Conservation (phyloP, 2,329 filamentous ascomycete species). For the Albifimbria verrucaria region DNA sequence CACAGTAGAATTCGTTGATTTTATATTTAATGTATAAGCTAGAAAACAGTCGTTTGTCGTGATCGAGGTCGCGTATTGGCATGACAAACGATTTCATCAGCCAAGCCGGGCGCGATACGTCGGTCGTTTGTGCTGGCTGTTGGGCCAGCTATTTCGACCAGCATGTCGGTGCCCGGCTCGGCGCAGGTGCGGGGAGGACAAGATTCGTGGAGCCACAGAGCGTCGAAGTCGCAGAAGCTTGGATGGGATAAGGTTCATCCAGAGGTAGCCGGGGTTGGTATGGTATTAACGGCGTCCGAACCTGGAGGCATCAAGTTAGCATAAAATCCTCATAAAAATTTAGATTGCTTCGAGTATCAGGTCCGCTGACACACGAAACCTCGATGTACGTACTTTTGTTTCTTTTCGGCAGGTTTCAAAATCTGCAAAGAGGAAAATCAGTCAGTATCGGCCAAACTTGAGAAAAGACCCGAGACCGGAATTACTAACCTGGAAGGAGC, state of each 20-base stretch:
- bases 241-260: conserved; percentile 9
- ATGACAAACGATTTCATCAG: conserved; percentile 29
- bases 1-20: conserved; percentile 20
- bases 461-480: not conserved
- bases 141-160: conserved; percentile 18
- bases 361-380: conserved; percentile 50
- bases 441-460: no score
- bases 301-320: conserved; percentile 74
- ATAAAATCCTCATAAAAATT: conserved; percentile 33
- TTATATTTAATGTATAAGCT: conserved; percentile 38
- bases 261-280: not conserved
- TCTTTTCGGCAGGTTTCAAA: conserved; percentile 99
- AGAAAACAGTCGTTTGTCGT: conserved; percentile 40
- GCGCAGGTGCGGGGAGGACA: conserved; percentile 23
- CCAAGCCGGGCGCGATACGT: not conserved
- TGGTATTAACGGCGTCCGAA: conserved; percentile 84
- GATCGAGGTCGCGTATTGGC: conserved; percentile 35
- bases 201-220: conserved; percentile 23
- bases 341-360: no score
- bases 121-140: not conserved
- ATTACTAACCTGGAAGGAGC: conserved; percentile 86
- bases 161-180: conserved; percentile 22
- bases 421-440: conserved; percentile 59
- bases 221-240: conserved; percentile 17
- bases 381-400: conserved; percentile 97